A percentile compares a stretch with the other conserved stretches of the same genome.
Evolutionary conservation across 2,329 filamentous ascomycete species (phyloP).

Genomic region (Botrytis elliptica): DNA sequence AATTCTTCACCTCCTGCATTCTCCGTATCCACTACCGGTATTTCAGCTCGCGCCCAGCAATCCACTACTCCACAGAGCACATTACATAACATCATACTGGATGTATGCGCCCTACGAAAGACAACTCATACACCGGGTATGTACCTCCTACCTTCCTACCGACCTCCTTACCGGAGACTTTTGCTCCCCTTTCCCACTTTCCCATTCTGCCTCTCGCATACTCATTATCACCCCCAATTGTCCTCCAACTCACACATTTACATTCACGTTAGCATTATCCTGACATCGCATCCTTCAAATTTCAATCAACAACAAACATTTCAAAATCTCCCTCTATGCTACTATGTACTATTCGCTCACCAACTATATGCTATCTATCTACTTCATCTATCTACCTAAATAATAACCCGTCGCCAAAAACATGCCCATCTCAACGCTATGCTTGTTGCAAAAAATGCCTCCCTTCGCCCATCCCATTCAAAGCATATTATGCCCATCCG

Average conservation of each 20-base stretch:
- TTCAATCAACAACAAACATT: neutral
- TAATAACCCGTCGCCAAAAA: neutral
- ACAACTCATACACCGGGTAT: neutral
- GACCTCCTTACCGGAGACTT: neutral
- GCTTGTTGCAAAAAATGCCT: neutral
- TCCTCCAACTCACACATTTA: neutral
- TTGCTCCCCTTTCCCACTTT: neutral
- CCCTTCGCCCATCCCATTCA: neutral
- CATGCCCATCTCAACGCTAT: slow-evolving; percentile 1
- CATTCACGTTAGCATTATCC: neutral
- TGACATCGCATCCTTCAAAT: neutral
- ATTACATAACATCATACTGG: neutral
- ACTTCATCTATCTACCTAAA: slow-evolving; percentile 11
- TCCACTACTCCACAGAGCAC: neutral
- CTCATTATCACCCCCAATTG: no score
- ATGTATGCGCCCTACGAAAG: neutral
- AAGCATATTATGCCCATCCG: neutral
- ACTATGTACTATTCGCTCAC: neutral
- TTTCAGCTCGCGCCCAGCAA: neutral
- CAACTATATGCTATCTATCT: slow-evolving; percentile 12
- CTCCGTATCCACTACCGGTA: neutral
- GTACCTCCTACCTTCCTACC: neutral
- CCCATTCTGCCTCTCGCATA: neutral
- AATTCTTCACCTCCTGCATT: neutral
- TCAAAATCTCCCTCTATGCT: slow-evolving; percentile 1